Conservation (phyloP, 208 protist genomes). For the Crithidia brevicula region DNA sequence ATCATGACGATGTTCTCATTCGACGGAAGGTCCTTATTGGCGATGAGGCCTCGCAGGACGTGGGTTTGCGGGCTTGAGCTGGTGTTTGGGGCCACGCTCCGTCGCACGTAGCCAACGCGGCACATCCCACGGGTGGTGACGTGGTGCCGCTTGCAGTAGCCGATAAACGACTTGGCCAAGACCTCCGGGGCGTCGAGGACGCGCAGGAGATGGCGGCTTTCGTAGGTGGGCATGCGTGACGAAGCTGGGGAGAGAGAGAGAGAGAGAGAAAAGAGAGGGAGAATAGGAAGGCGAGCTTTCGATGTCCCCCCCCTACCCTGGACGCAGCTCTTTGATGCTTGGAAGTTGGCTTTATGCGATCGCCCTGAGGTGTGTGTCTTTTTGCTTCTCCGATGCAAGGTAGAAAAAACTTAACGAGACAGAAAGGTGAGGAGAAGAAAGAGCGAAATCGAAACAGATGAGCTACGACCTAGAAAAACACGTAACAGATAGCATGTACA, state of each 20-base stretch:
- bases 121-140: constrained; percentile 70
- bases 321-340: neutral
- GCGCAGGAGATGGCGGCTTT: constrained; percentile 67
- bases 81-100: constrained; percentile 15
- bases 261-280: constrained; percentile 5
- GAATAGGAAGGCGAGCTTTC: neutral
- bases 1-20: constrained; percentile 83
- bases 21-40: constrained; percentile 72
- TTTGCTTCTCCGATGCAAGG: too few relatives aligned
- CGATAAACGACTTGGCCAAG: constrained; percentile 55
- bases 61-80: neutral
- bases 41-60: constrained; percentile 71
- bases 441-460: neutral
- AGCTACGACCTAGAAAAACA: neutral
- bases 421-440: constrained; percentile 12
- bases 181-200: constrained; percentile 52
- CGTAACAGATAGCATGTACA: too few relatives aligned
- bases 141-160: constrained; percentile 62
- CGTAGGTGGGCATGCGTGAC: constrained; percentile 51
- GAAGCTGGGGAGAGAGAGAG: neutral
- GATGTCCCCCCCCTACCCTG: too few relatives aligned
- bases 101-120: constrained; percentile 59
- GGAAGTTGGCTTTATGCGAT: too few relatives aligned
- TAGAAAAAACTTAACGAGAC: too few relatives aligned
- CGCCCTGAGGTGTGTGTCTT: too few relatives aligned